Percentiles rank a stretch among this genome's conserved stretches.
These are phyloP conservation scores for Aureobasidium pullulans DNA, from an alignment of 2,329 filamentous ascomycete genomes.

Conservation along the genomic window DNA sequence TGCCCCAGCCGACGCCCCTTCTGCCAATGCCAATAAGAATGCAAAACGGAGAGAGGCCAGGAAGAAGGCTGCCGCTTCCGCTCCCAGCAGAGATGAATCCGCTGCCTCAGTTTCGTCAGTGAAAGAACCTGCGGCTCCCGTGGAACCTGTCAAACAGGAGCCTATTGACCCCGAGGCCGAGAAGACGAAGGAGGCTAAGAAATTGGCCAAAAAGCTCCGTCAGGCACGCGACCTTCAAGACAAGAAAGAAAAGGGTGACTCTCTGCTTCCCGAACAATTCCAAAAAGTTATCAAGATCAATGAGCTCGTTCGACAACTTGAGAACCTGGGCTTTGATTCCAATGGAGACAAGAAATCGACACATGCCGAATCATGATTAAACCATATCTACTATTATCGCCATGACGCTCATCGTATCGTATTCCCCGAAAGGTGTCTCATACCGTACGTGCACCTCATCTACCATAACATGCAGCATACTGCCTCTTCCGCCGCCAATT, in stretches of 20 bases:
- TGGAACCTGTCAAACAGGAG: conserved; percentile 29
- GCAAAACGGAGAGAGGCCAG: conserved; percentile 67
- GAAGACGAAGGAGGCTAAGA: conserved; percentile 86
- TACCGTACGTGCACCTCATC: conserved; percentile 35
- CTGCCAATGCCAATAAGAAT: conserved; percentile 66
- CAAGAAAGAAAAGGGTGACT: conserved; percentile 82
- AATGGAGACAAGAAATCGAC: conserved; percentile 57
- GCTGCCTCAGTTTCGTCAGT: conserved; percentile 20
- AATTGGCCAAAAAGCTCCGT: conserved; percentile 87
- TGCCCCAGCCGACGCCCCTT: conserved; percentile 38
- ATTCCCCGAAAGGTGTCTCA: conserved; percentile 38
- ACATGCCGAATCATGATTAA: conserved; percentile 1
- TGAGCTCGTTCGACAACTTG: conserved; percentile 82
- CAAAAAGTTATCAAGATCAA: conserved; percentile 97
- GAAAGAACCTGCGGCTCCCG: background rate
- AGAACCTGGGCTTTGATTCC: conserved; percentile 73
- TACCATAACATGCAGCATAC: conserved; percentile 25
- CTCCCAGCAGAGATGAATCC: background rate
- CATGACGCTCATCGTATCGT: conserved; percentile 31
- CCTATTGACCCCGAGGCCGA: conserved; percentile 63
- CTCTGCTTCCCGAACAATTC: conserved; percentile 84
- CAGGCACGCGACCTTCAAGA: conserved; percentile 84
- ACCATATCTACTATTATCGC: background rate
- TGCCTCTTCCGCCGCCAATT: conserved; percentile 5
- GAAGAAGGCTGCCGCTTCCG: conserved; percentile 49